Base-by-base conservation (phyloP, 495 filamentous ascomycete genomes). In the Hypomontagnella submonticulosa region DNA sequence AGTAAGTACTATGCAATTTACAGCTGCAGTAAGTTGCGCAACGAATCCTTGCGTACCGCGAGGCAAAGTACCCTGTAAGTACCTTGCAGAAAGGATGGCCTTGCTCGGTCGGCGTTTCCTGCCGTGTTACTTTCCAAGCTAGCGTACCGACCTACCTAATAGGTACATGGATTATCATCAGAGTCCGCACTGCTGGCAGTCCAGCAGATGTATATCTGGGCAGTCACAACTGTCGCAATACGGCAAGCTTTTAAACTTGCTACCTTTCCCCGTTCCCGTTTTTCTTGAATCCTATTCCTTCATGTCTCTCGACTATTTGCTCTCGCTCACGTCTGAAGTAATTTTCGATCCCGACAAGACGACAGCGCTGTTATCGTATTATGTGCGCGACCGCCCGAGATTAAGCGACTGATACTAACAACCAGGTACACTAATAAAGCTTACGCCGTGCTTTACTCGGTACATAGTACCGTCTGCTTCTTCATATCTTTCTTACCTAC, bases 81-180 rank as follows among this genome's bases (percentile, higher is more conserved):
- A 56, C 34, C 34, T 50, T 16, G n/a, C 36, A 59, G 19, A 19
- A 66, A 23, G 51, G 52, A 67, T 50, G 56, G 40, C 43, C 51
- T 44, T 61, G 63, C 57, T 66, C 63, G 63, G 63, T 67, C 57
- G 36, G 43, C 32, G 34, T 16, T 58, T 59, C n/a, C 23, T 27
- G 23, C 23, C 23, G 23, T 27, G 23, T 27, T 3, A 27, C 23
- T 27, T 27, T 27, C 23, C 6, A 27, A 27, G 23, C 23, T 27
- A 27, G 6, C 23, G 23, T 27, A 27, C 23, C 23, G 23, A 27
- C 23, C 23, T 27, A 27, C 23, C 23, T 27, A 27, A 3, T 27
- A 27, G 23, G 23, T 27, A 27, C 23, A 27, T 27, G 23, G 23
- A 27, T 27, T 27, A 27, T 27, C 23, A 27, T 27, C 2, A 27